Percentiles rank a stretch among this genome's conserved stretches.
Evolutionary conservation across 1,139 yeast genomes (phyloP).

Genomic region (Casaregolazyma lundiana): DNA sequence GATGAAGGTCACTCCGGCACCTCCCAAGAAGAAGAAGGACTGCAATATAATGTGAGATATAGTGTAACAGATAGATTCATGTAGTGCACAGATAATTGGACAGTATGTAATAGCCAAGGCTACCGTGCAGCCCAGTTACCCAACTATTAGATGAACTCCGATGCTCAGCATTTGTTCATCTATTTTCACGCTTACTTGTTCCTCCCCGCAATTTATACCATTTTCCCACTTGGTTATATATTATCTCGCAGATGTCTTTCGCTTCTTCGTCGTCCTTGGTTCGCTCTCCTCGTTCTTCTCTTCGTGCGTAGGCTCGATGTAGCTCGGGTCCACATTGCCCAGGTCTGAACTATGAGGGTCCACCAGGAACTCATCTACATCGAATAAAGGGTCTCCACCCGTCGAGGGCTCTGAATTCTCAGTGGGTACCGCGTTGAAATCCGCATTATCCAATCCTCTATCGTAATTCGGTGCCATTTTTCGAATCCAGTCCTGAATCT

Average conservation of each 20-base stretch:
- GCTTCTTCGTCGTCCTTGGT: slow-evolving; percentile 7
- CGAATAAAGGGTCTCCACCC: slow-evolving; percentile 16
- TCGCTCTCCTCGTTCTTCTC: slow-evolving; percentile 6
- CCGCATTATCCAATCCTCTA: slow-evolving; percentile 5
- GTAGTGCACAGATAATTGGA: too few species aligned
- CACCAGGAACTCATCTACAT: slow-evolving; percentile 28
- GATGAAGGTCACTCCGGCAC: slow-evolving; percentile 1
- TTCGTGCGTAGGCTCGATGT: slow-evolving; percentile 5
- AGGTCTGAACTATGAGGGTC: slow-evolving; percentile 14
- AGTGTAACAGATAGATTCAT: too few species aligned
- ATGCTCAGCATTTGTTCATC: too few species aligned
- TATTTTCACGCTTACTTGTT: too few species aligned
- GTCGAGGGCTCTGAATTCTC: neutral
- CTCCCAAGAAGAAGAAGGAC: slow-evolving; percentile 16
- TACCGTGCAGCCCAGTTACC: too few species aligned
- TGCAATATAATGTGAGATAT: slow-evolving; percentile 3
- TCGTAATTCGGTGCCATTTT: slow-evolving; percentile 20
- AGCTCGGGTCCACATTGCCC: neutral
- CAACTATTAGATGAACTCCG: too few species aligned
- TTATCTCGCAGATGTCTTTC: neutral
- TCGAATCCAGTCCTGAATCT: slow-evolving; percentile 35
- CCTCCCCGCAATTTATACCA: too few species aligned
- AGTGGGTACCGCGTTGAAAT: slow-evolving; percentile 11
- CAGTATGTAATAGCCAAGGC: too few species aligned
- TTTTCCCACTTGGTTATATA: neutral